A percentile compares a stretch with the other conserved stretches of the same genome.
Conservation (phyloP, 108 stramenopile species). For the Pseudonitzschia multiseries region DNA sequence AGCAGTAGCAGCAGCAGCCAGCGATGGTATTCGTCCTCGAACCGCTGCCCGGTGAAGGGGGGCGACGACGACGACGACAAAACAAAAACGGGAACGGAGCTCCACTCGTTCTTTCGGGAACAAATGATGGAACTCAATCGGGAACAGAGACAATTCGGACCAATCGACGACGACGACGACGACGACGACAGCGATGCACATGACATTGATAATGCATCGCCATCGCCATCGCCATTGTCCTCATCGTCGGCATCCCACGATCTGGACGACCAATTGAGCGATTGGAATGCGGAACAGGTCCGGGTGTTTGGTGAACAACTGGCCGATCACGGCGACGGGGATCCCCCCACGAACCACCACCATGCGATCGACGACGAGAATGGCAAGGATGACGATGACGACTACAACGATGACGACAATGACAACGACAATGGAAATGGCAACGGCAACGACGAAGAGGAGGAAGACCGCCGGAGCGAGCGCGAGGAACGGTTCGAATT, state of each 20-base stretch:
- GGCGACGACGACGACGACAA: not conserved
- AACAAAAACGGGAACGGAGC: conserved; percentile 12
- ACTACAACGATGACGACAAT: too few relatives aligned
- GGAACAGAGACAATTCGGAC: conserved; percentile 25
- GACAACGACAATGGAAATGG: not conserved
- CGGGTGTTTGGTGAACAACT: conserved; percentile 7
- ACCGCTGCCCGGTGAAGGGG: not conserved
- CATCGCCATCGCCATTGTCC: not conserved
- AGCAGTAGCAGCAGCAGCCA: not conserved
- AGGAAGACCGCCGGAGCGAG: conserved; percentile 26
- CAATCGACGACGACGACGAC: not conserved
- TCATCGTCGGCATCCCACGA: not conserved
- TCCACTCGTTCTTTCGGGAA: conserved; percentile 42
- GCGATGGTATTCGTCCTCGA: not conserved
- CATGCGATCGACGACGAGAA: too few relatives aligned
- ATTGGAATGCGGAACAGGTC: conserved; percentile 14
- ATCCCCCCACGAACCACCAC: too few relatives aligned
- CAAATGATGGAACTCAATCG: conserved; percentile 31
- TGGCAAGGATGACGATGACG: too few relatives aligned
- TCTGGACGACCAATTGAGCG: conserved; percentile 8
- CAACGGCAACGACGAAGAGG: not conserved
- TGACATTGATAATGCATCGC: too few relatives aligned
- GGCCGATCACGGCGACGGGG: not conserved
- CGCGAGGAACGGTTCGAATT: conserved; percentile 71
- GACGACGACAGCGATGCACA: not conserved